These are phyloP conservation scores for Brassica incana DNA, from an alignment of 345 rosid genomes.

Conservation along the genomic window DNA sequence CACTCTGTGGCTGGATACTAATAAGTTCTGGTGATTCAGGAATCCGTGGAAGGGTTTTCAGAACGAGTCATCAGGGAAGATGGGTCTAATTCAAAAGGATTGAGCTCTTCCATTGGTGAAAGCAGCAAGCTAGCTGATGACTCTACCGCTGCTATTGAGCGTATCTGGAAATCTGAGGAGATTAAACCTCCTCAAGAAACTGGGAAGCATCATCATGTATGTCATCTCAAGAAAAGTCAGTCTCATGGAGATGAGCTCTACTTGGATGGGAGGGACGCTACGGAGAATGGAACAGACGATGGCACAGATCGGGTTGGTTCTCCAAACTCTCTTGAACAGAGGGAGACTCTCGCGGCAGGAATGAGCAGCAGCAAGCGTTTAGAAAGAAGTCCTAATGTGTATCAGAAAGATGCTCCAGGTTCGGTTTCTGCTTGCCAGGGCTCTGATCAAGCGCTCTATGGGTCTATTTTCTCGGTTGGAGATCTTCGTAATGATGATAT, in stretches of 20 bases:
- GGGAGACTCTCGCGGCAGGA: slow-evolving; percentile 31
- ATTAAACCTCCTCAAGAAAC: slow-evolving; percentile 39
- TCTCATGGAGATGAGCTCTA: slow-evolving; percentile 69
- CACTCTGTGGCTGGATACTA: no score
- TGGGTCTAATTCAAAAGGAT: slow-evolving; percentile 35
- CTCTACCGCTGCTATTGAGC: slow-evolving; percentile 32
- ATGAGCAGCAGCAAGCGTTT: slow-evolving; percentile 36
- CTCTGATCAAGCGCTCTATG: slow-evolving; percentile 47
- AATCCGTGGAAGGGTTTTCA: slow-evolving; percentile 44
- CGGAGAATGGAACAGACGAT: slow-evolving; percentile 48
- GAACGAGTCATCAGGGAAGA: slow-evolving; percentile 41
- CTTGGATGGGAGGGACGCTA: slow-evolving; percentile 44
- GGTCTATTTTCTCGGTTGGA: slow-evolving; percentile 62
- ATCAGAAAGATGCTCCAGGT: slow-evolving; percentile 36
- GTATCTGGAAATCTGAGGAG: slow-evolving; percentile 61
- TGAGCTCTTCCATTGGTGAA: slow-evolving; percentile 38
- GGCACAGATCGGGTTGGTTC: slow-evolving; percentile 52
- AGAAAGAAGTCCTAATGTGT: slow-evolving; percentile 37
- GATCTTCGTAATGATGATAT: slow-evolving; percentile 47
- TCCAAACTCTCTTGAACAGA: slow-evolving; percentile 54
- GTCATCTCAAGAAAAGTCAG: slow-evolving; percentile 63
- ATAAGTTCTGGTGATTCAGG: slow-evolving; percentile 50
- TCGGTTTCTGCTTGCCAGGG: slow-evolving; percentile 50
- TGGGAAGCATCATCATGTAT: slow-evolving; percentile 29
- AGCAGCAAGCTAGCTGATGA: slow-evolving; percentile 29